Base-by-base conservation (phyloP, 805 yeast genomes). In the Gaillardinia entomophila region DNA sequence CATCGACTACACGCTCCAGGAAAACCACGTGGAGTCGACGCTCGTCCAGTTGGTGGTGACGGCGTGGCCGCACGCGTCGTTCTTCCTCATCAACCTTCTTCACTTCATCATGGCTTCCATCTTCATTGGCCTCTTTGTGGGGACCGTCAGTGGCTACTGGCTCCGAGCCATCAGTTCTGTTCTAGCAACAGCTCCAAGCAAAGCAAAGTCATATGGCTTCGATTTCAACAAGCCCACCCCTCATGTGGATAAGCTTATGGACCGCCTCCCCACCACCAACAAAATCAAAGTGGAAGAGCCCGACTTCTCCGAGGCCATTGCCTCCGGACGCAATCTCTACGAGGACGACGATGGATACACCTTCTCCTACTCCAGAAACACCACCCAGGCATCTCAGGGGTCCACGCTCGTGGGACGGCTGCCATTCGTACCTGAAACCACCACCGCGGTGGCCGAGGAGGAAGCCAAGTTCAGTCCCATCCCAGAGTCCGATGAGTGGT, bases 341-440 rank as follows among this genome's bases (percentile, higher is more conserved):
- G 48, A 44, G 20, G 48, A 44, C 26, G 48, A 44, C 28, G 48
- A 44, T 25, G 48, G 48, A 12, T 44, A 42, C 32, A 35, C 34
- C 17, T 41, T 36, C 30, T 33, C 40, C 45, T 19, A 35, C 5
- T 38, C 30, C 33, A 31, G 32, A 16, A 16, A 24, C 22, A 6
- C 12, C 16, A 26, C 28, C 4, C n/a, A 16, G 8, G 22, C 26
- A 29, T 26, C 20, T 26, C 4, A 22, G 26, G 19, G 34, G 19
- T 12, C n/a, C n/a, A n/a, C n/a, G n/a, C n/a, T n/a, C n/a, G n/a
- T n/a, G n/a, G n/a, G n/a, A n/a, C n/a, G n/a, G n/a, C n/a, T n/a
- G n/a, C n/a, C n/a, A n/a, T n/a, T n/a, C n/a, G n/a, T n/a, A n/a
- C n/a, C n/a, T n/a, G n/a, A n/a, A n/a, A n/a, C n/a, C n/a, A n/a